phyloP scores from a whole-genome alignment of 169 alveolate species.

The Amoebophrya sp. region DNA sequence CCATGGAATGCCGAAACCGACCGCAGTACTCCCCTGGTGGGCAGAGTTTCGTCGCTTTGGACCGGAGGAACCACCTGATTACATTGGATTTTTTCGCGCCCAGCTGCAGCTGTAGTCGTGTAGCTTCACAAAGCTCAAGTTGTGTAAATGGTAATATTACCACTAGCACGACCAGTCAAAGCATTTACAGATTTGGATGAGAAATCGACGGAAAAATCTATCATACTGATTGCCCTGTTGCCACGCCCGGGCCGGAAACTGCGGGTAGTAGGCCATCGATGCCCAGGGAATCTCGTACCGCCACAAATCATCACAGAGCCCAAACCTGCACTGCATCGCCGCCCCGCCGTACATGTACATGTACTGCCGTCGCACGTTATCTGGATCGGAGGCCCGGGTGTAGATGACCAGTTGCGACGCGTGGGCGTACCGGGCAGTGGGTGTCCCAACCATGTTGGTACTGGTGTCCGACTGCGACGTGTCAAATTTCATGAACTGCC shows the following conservation, averaged over 20 bases:
- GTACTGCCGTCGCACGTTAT: not conserved
- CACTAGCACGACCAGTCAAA: too few relatives aligned
- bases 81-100: too few relatives aligned
- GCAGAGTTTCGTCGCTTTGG: not conserved
- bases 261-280: not conserved
- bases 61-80: not conserved
- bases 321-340: not conserved
- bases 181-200: too few relatives aligned
- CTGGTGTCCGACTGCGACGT: not conserved
- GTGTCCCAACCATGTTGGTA: not conserved
- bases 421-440: not conserved
- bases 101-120: too few relatives aligned
- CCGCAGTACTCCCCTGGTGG: not conserved
- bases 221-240: not conserved
- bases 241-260: not conserved
- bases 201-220: too few relatives aligned
- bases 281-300: not conserved
- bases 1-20: not conserved
- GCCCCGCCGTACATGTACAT: not conserved
- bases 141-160: too few relatives aligned
- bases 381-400: not conserved
- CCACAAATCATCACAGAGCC: not conserved
- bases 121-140: too few relatives aligned
- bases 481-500: not conserved
- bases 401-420: not conserved